A percentile compares a stretch with the other conserved stretches of the same genome.
These are phyloP conservation scores for Diplodia mutila DNA, from an alignment of 2,329 filamentous ascomycete species.

Conservation along the genomic window DNA sequence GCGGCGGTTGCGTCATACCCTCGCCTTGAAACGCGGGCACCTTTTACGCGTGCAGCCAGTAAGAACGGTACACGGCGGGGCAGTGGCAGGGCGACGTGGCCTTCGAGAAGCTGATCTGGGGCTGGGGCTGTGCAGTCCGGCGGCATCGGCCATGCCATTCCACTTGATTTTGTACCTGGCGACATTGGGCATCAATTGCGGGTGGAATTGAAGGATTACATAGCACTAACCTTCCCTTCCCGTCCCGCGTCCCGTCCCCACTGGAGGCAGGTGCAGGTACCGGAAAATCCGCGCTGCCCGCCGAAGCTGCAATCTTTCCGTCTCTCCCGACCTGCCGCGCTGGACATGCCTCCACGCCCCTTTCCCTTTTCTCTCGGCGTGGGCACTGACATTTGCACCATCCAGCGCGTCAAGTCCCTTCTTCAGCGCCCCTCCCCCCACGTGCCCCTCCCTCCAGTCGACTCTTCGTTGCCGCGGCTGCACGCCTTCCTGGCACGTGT, in stretches of 20 bases:
- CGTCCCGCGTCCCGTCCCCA: no score
- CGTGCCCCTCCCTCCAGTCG: no score
- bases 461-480: background rate
- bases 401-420: slow-evolving; percentile 65
- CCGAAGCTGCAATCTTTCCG: background rate
- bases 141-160: no score
- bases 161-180: no score
- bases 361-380: slow-evolving; percentile 71
- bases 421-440: background rate
- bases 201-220: no score
- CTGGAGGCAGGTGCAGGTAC: no score
- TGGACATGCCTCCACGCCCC: slow-evolving; percentile 48
- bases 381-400: slow-evolving; percentile 78
- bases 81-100: slow-evolving; percentile 4
- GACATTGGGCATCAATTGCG: no score
- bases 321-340: background rate
- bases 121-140: background rate
- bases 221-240: no score
- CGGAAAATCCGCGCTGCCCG: slow-evolving; percentile 1
- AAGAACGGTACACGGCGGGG: background rate
- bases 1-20: slow-evolving; percentile 18
- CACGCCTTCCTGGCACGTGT: background rate
- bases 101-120: background rate
- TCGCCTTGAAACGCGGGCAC: slow-evolving; percentile 10
- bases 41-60: background rate